Evolutionary conservation across 352 stramenopile genomes (phyloP).

Genomic region (Phytophthora meadii): DNA sequence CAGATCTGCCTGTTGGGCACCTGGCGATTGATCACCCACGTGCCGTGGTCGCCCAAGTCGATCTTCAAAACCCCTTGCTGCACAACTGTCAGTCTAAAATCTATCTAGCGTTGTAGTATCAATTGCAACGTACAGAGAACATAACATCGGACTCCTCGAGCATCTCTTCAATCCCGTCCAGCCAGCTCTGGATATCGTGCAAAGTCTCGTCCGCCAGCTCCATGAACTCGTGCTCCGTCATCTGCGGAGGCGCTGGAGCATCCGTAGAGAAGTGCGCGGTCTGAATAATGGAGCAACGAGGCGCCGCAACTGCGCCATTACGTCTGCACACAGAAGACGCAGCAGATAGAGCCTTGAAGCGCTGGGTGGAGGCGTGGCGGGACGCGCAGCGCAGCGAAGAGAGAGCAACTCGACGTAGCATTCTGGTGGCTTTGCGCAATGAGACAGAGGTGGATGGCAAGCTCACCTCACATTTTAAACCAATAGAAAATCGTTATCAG

Average conservation of each 20-base stretch:
- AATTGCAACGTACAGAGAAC: constrained; percentile 61
- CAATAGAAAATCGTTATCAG: background rate
- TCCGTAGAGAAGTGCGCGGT: constrained; percentile 31
- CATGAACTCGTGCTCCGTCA: constrained; percentile 84
- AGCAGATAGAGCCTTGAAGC: constrained; percentile 17
- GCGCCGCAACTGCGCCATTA: background rate
- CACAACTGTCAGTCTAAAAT: background rate
- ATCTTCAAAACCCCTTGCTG: constrained; percentile 97
- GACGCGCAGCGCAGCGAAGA: constrained; percentile 32
- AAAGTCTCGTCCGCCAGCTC: constrained; percentile 79
- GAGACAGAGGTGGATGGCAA: constrained; percentile 6
- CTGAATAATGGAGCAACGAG: constrained; percentile 4
- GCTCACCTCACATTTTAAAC: constrained; percentile 1
- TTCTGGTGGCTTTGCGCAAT: constrained; percentile 26
- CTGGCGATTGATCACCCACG: constrained; percentile 98
- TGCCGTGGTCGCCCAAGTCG: constrained; percentile 92
- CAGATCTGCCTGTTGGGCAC: constrained; percentile 97
- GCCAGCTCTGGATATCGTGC: constrained; percentile 76
- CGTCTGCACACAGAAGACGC: background rate
- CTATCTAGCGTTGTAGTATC: background rate
- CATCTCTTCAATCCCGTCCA: constrained; percentile 89
- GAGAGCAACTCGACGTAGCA: constrained; percentile 31
- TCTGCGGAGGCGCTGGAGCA: constrained; percentile 16
- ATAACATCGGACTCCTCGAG: constrained; percentile 85
- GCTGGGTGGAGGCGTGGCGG: constrained; percentile 4